phyloP scores from a whole-genome alignment of 192 early-diverging fungal species.

The Piromyces sp. region DNA sequence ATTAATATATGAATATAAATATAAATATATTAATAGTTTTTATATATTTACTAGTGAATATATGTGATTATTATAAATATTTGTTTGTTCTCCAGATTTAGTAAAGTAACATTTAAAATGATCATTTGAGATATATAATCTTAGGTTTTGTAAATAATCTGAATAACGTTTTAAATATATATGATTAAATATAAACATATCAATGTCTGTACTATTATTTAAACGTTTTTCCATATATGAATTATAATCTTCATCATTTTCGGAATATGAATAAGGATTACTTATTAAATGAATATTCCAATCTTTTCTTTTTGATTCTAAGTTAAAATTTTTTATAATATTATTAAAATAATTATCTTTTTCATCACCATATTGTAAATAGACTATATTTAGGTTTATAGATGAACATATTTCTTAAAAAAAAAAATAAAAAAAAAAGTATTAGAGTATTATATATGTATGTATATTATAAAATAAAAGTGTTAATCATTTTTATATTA shows the following conservation, averaged over 20 bases:
- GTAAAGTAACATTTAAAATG: neutral
- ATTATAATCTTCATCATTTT: neutral
- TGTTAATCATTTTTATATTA: too few species aligned
- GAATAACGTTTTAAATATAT: neutral
- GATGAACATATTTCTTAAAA: too few species aligned
- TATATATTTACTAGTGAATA: neutral
- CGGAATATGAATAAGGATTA: neutral
- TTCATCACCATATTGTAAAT: too few species aligned
- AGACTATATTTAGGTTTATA: too few species aligned
- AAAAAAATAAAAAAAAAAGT: too few species aligned
- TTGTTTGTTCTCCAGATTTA: neutral
- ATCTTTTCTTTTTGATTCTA: neutral
- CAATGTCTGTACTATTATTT: neutral
- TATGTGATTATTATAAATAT: neutral
- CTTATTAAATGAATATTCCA: neutral
- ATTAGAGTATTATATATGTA: too few species aligned
- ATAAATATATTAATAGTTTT: too few species aligned
- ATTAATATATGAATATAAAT: too few species aligned
- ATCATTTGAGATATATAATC: neutral
- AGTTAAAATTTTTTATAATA: neutral
- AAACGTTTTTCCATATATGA: neutral
- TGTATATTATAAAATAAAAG: too few species aligned
- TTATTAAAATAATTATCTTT: too few species aligned
- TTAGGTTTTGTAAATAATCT: neutral
- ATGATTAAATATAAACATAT: neutral